Conservation (phyloP, 306 rosid species). For the Vigna hirtella region DNA sequence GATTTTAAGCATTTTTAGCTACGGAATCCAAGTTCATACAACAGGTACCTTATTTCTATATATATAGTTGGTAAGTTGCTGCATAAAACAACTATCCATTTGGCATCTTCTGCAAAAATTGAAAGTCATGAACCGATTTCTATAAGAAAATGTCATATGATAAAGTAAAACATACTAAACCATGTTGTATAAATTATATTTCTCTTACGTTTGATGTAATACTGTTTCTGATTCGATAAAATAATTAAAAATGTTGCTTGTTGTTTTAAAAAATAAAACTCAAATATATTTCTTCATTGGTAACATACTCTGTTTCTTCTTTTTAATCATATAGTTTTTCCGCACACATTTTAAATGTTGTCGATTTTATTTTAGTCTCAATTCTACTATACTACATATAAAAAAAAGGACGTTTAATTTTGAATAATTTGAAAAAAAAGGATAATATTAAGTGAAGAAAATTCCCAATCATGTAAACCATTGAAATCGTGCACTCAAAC, state of each 20-base stretch:
- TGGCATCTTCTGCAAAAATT: background rate
- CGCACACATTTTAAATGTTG: too few relatives aligned
- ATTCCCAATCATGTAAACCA: slow-evolving; percentile 5
- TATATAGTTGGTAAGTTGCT: slow-evolving; percentile 16
- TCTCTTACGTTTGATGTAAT: background rate
- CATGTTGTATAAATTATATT: background rate
- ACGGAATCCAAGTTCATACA: background rate
- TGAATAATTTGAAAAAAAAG: too few relatives aligned
- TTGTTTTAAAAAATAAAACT: too few relatives aligned
- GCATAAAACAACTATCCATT: background rate
- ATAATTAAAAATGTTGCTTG: too few relatives aligned
- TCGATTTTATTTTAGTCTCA: too few relatives aligned
- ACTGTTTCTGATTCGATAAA: too few relatives aligned
- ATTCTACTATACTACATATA: too few relatives aligned
- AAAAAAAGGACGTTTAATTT: too few relatives aligned
- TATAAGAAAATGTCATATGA: background rate
- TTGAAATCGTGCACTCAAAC: slow-evolving; percentile 29
- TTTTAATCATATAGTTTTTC: too few relatives aligned
- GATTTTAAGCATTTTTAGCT: background rate
- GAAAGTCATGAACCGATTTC: background rate
- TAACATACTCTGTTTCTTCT: too few relatives aligned
- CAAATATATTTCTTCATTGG: too few relatives aligned
- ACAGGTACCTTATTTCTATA: background rate
- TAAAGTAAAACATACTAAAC: background rate
- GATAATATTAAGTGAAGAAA: background rate